Conservation (phyloP, 495 filamentous ascomycete species). For the Lasiosphaeria ovina region DNA sequence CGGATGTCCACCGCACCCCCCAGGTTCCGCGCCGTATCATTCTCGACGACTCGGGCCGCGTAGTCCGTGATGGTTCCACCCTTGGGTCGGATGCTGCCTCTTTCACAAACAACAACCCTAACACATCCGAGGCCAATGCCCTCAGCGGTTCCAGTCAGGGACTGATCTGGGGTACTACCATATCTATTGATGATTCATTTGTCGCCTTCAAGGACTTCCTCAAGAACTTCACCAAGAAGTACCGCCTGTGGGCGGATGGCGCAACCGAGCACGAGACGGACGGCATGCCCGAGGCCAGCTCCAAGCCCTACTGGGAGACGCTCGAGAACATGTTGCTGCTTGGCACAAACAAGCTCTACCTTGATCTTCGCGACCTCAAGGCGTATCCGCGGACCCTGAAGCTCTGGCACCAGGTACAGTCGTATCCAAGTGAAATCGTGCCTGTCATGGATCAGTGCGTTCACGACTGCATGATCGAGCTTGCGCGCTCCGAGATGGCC, state of each 20-base stretch:
- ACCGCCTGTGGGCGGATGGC: constrained; percentile 85
- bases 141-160: constrained; percentile 76
- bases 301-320: constrained; percentile 79
- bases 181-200: constrained; percentile 87
- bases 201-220: constrained; percentile 87
- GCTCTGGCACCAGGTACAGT: constrained; percentile 90
- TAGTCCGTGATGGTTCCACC: constrained; percentile 53
- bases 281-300: constrained; percentile 58
- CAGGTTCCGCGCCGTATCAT: constrained; percentile 68
- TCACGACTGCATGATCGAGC: constrained; percentile 89
- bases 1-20: constrained; percentile 67
- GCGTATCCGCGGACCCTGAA: constrained; percentile 89
- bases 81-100: constrained; percentile 74
- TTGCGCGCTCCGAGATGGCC: constrained; percentile 78
- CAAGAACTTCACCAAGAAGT: constrained; percentile 83
- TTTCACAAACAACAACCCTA: constrained; percentile 82
- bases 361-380: constrained; percentile 87
- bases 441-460: constrained; percentile 93
- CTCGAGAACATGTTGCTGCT: constrained; percentile 87
- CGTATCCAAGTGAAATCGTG: constrained; percentile 92
- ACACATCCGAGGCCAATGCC: constrained; percentile 86
- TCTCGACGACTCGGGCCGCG: constrained; percentile 76
- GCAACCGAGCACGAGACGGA: constrained; percentile 73
- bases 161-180: constrained; percentile 96
- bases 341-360: constrained; percentile 76